Conservation (phyloP, 257 asterid genomes). For the Nicotiana paniculata region DNA sequence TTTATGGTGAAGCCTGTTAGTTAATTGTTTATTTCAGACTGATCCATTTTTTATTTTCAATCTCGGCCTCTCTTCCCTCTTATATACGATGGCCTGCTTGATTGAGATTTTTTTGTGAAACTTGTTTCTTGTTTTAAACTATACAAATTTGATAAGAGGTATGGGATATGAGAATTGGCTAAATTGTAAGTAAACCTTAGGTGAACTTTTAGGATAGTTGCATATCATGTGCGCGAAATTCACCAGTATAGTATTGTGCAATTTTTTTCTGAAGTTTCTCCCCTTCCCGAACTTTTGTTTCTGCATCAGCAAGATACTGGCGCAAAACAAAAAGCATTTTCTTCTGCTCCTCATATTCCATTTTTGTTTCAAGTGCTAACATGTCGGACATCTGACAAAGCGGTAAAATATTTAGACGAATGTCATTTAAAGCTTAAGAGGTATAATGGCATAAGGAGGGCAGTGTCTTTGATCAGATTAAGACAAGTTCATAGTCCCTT, state of each 20-base stretch:
- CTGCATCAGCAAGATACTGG: conserved; percentile 73
- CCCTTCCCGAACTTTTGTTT: conserved; percentile 67
- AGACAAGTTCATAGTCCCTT: background rate
- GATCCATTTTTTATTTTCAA: too few relatives aligned
- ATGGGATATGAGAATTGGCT: too few relatives aligned
- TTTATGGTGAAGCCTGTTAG: too few relatives aligned
- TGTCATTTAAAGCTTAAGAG: background rate
- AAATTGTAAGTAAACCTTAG: background rate
- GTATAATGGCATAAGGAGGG: background rate
- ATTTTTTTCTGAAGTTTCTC: conserved; percentile 72
- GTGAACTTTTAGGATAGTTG: background rate
- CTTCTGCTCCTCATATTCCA: conserved; percentile 65
- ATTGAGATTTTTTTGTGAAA: too few relatives aligned
- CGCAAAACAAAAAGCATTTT: conserved; percentile 41
- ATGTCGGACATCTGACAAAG: conserved; percentile 53
- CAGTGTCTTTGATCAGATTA: background rate
- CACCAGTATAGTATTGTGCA: conserved; percentile 92
- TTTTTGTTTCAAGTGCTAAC: conserved; percentile 57
- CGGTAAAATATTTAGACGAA: background rate
- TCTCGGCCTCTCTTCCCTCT: too few relatives aligned
- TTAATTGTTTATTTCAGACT: too few relatives aligned
- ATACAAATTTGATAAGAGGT: too few relatives aligned
- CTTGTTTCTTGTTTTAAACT: too few relatives aligned
- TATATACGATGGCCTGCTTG: too few relatives aligned
- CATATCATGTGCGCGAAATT: background rate